These are phyloP conservation scores for Dipteronia dyeriana DNA, from an alignment of 345 rosid genomes.

Conservation along the genomic window DNA sequence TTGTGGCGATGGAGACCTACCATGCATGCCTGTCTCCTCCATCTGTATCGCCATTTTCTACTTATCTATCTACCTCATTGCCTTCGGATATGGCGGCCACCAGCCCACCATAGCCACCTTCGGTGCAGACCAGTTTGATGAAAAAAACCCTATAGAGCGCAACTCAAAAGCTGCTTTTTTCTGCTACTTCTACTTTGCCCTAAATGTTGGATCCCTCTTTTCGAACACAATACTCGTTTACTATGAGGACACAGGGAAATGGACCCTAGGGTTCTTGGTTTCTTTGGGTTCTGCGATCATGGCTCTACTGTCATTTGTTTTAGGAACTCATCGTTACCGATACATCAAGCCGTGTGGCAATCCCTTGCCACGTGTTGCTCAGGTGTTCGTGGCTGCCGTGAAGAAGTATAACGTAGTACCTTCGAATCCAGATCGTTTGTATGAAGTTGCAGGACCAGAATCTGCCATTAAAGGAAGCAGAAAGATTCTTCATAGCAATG, in stretches of 20 bases:
- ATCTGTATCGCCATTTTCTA: slow-evolving; percentile 53
- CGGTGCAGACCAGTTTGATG: slow-evolving; percentile 84
- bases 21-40: slow-evolving; percentile 46
- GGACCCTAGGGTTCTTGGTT: slow-evolving; percentile 69
- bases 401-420: slow-evolving; percentile 53
- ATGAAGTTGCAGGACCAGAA: slow-evolving; percentile 62
- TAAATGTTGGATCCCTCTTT: slow-evolving; percentile 68
- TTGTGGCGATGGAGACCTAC: slow-evolving; percentile 59
- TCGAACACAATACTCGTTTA: slow-evolving; percentile 79
- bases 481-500: slow-evolving; percentile 68
- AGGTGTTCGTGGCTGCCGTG: slow-evolving; percentile 59
- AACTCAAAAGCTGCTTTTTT: slow-evolving; percentile 58
- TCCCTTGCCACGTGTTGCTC: slow-evolving; percentile 75
- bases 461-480: slow-evolving; percentile 85
- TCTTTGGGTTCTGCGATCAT: slow-evolving; percentile 60
- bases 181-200: slow-evolving; percentile 75
- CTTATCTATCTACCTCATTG: slow-evolving; percentile 64
- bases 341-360: slow-evolving; percentile 62
- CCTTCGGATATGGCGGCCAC: slow-evolving; percentile 91
- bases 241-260: slow-evolving; percentile 60
- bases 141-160: slow-evolving; percentile 31
- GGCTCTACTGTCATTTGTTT: slow-evolving; percentile 44
- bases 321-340: slow-evolving; percentile 46
- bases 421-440: slow-evolving; percentile 32
- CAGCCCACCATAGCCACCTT: slow-evolving; percentile 90